A percentile compares a stretch with the other conserved stretches of the same genome.
Evolutionary conservation across 495 filamentous ascomycete genomes (phyloP).

Genomic region (Stereocaulon alpinum): DNA sequence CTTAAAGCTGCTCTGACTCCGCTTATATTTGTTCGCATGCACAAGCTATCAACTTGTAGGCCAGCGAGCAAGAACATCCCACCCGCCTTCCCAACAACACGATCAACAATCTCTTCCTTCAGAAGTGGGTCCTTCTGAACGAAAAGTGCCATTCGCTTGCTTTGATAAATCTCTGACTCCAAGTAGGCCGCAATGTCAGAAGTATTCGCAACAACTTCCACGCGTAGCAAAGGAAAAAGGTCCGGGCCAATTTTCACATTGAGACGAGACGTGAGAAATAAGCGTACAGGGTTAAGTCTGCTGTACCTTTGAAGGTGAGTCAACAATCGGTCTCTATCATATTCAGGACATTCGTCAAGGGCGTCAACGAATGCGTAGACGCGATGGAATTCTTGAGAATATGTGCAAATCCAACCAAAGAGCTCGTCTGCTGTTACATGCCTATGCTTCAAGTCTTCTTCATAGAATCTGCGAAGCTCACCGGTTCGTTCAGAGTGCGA

Average conservation of each 20-base stretch:
- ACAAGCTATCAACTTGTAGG: conserved; percentile 36
- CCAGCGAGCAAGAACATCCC: conserved; percentile 45
- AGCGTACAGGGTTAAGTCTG: background rate
- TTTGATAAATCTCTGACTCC: conserved; percentile 16
- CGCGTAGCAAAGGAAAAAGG: conserved; percentile 1
- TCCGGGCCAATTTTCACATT: conserved; percentile 15
- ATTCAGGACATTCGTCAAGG: conserved; percentile 27
- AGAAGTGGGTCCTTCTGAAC: conserved; percentile 21
- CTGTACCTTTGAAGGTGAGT: background rate
- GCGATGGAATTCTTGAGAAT: background rate
- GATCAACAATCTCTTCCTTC: conserved; percentile 25
- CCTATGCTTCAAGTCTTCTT: background rate
- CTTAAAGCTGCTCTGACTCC: conserved; percentile 27
- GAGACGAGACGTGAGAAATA: conserved; percentile 25
- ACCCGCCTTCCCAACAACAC: conserved; percentile 25
- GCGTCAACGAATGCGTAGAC: conserved; percentile 9
- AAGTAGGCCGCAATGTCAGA: conserved; percentile 27
- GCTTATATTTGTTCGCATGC: conserved; percentile 23
- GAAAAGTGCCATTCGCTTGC: conserved; percentile 17
- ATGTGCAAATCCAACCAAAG: background rate
- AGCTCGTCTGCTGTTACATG: conserved; percentile 3
- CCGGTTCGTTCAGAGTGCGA: background rate
- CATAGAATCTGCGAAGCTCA: conserved; percentile 2
- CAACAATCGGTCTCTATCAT: conserved; percentile 15
- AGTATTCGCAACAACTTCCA: conserved; percentile 21